phyloP scores from a whole-genome alignment of 176 grass and related monocot genomes.

The Ensete ventricosum region DNA sequence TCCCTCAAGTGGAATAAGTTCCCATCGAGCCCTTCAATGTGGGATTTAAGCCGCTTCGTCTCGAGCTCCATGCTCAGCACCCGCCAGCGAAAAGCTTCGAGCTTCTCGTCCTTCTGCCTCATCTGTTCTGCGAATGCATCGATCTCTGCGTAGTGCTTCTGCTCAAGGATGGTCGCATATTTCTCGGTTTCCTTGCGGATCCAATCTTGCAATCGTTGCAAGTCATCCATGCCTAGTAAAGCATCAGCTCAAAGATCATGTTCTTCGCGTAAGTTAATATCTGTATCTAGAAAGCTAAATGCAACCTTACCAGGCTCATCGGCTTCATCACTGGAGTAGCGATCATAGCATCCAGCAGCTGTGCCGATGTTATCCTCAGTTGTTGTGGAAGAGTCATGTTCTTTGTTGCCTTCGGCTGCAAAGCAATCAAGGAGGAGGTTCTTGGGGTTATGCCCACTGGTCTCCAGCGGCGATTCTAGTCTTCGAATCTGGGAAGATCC shows the following conservation, averaged over 20 bases:
- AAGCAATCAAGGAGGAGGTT: constrained; percentile 54
- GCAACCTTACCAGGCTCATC: constrained; percentile 49
- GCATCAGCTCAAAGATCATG: neutral
- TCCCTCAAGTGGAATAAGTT: constrained; percentile 33
- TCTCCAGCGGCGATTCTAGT: constrained; percentile 9
- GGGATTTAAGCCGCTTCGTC: constrained; percentile 33
- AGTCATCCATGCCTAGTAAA: constrained; percentile 38
- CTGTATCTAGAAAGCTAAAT: neutral
- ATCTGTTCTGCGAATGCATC: constrained; percentile 87
- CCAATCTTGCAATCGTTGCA: constrained; percentile 61
- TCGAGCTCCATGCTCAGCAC: constrained; percentile 55
- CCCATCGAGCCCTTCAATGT: constrained; percentile 50
- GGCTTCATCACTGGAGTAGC: constrained; percentile 27
- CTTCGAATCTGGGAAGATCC: constrained; percentile 37
- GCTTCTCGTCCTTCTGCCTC: constrained; percentile 62
- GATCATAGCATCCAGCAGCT: constrained; percentile 37
- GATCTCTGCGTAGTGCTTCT: constrained; percentile 49
- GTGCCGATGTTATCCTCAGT: too few species aligned
- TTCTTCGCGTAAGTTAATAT: neutral
- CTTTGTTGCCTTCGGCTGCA: constrained; percentile 26
- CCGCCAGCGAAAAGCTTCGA: constrained; percentile 61
- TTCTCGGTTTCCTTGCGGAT: constrained; percentile 64
- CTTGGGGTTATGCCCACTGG: constrained; percentile 26
- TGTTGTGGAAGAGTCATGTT: constrained; percentile 11
- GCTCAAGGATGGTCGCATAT: constrained; percentile 43